Conservation (phyloP, 768 basidiomycete species). For the Paxillus involutus region DNA sequence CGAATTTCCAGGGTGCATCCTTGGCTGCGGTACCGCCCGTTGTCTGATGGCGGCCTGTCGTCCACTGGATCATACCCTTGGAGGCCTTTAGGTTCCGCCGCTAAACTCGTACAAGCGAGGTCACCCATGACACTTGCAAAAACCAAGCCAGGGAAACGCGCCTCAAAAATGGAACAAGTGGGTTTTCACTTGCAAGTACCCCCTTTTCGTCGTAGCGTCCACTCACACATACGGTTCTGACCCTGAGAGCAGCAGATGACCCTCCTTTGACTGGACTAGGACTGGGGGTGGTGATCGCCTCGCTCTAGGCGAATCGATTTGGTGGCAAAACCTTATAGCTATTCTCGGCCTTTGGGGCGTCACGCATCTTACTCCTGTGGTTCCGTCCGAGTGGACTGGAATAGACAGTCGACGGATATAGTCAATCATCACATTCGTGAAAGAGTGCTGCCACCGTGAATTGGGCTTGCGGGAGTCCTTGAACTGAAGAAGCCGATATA, state of each 20-base stretch:
- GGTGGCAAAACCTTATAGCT: conserved; percentile 1
- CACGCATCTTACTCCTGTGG: not conserved
- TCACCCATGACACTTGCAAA: not conserved
- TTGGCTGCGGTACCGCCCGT: conserved; percentile 20
- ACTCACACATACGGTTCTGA: conserved; percentile 17
- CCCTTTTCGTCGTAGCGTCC: conserved; percentile 6
- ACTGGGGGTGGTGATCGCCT: conserved; percentile 10
- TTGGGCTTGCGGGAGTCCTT: not conserved
- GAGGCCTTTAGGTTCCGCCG: not conserved
- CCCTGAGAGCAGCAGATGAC: too few relatives aligned
- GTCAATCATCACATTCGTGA: not conserved
- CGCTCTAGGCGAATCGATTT: conserved; percentile 7
- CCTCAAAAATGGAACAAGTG: conserved; percentile 16
- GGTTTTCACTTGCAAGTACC: conserved; percentile 10
- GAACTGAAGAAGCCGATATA: not conserved
- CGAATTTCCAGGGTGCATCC: conserved; percentile 3
- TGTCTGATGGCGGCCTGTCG: too few relatives aligned
- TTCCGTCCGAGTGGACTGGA: not conserved
- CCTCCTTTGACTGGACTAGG: not conserved
- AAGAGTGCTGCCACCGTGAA: not conserved
- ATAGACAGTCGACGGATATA: not conserved
- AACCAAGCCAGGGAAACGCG: conserved; percentile 1
- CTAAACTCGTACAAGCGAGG: conserved; percentile 12
- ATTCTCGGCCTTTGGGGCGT: conserved; percentile 7
- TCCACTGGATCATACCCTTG: not conserved